phyloP scores from a whole-genome alignment of 2,329 filamentous ascomycete species.

The Cercospora sesami region DNA sequence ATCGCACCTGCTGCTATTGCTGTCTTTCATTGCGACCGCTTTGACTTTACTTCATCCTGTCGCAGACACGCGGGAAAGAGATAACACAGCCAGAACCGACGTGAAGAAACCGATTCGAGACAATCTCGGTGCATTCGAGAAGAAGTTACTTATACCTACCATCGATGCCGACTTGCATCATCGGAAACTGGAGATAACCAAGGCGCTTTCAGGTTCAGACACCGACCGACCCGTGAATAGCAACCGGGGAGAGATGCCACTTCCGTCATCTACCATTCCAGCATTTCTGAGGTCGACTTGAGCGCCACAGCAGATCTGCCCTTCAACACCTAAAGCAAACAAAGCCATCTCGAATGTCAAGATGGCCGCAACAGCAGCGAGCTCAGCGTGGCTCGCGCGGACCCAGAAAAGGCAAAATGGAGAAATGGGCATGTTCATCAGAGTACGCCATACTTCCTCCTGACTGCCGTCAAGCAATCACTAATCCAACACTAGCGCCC shows the following conservation, averaged over 20 bases:
- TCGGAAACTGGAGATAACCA: neutral
- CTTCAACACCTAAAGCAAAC: neutral
- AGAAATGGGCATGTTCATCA: conserved; percentile 23
- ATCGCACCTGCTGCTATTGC: neutral
- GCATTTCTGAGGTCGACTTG: neutral
- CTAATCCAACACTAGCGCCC: conserved; percentile 15
- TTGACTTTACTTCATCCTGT: neutral
- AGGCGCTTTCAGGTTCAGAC: neutral
- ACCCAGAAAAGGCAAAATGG: conserved; percentile 19
- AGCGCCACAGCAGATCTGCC: conserved; percentile 4
- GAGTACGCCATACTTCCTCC: conserved; percentile 5
- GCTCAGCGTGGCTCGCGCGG: conserved; percentile 22
- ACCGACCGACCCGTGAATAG: neutral
- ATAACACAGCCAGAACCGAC: neutral
- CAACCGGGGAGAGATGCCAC: conserved; percentile 1
- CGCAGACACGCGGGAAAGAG: neutral
- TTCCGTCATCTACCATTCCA: neutral
- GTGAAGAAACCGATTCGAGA: neutral
- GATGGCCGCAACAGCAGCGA: conserved; percentile 20
- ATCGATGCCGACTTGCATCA: neutral
- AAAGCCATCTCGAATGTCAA: neutral
- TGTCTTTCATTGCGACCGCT: neutral
- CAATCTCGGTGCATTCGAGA: neutral
- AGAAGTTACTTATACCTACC: neutral
- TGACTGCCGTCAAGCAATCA: neutral